Evolutionary conservation across 2,329 filamentous ascomycete genomes (phyloP).

Genomic region (Arachnopeziza araneosa): DNA sequence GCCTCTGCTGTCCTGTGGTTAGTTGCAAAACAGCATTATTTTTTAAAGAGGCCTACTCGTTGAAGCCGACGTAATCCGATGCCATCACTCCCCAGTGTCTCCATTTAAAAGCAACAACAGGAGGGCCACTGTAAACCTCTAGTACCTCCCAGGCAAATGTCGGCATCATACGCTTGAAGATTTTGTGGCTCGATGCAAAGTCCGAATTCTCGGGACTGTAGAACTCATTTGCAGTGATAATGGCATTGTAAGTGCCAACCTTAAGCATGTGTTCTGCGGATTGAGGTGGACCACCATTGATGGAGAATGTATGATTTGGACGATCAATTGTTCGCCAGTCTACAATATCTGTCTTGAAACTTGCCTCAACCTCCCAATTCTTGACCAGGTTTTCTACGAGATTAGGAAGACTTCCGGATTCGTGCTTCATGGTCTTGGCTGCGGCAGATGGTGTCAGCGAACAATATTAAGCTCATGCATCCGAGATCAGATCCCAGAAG

Average conservation of each 20-base stretch:
- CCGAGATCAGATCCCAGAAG: neutral
- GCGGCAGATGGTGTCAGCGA: neutral
- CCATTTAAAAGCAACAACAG: slow-evolving; percentile 58
- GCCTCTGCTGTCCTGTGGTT: slow-evolving; percentile 41
- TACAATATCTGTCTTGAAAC: slow-evolving; percentile 54
- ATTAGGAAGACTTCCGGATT: slow-evolving; percentile 48
- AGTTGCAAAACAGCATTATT: slow-evolving; percentile 1
- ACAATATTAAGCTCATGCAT: neutral
- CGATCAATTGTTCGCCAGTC: slow-evolving; percentile 64
- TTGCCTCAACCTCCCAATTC: slow-evolving; percentile 69
- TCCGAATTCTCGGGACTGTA: slow-evolving; percentile 57
- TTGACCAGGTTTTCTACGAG: slow-evolving; percentile 67
- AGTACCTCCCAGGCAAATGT: slow-evolving; percentile 66
- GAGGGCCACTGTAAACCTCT: slow-evolving; percentile 61
- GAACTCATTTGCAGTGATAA: slow-evolving; percentile 57
- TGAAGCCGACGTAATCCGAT: slow-evolving; percentile 59
- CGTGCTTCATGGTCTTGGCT: slow-evolving; percentile 55
- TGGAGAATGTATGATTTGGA: slow-evolving; percentile 54
- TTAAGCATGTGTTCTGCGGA: slow-evolving; percentile 59
- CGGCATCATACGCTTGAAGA: slow-evolving; percentile 69
- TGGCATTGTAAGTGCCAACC: slow-evolving; percentile 64
- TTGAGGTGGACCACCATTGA: slow-evolving; percentile 55
- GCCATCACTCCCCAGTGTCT: slow-evolving; percentile 64
- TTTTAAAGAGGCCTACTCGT: slow-evolving; percentile 44
- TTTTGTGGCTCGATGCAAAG: slow-evolving; percentile 61